Evolutionary conservation across 2,329 filamentous ascomycete genomes (phyloP).

Genomic region (Apiospora phragmitis): DNA sequence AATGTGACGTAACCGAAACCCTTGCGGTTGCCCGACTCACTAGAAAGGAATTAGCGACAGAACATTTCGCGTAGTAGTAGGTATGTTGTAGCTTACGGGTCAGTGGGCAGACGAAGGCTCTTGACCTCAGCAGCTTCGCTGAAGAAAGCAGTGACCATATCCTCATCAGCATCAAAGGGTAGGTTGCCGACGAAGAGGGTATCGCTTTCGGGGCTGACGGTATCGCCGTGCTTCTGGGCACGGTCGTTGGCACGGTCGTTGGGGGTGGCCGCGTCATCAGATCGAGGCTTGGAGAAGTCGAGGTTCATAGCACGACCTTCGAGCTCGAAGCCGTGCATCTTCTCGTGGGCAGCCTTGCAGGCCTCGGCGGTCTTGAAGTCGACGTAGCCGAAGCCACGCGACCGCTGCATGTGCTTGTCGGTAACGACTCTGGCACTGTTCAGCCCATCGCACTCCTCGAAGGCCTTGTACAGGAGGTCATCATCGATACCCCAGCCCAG

Average conservation of each 20-base stretch:
- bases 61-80: constrained; percentile 13
- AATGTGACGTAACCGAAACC: constrained; percentile 93
- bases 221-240: constrained; percentile 73
- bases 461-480: constrained; percentile 76
- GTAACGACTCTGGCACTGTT: constrained; percentile 77
- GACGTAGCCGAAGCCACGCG: constrained; percentile 92
- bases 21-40: constrained; percentile 81
- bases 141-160: constrained; percentile 74
- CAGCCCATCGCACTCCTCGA: constrained; percentile 76
- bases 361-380: constrained; percentile 72
- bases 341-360: constrained; percentile 71
- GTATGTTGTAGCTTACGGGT: constrained; percentile 55
- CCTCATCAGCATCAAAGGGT: constrained; percentile 79
- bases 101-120: constrained; percentile 84
- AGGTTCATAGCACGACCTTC: constrained; percentile 76
- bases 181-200: constrained; percentile 93
- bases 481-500: constrained; percentile 91
- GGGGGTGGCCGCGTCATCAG: constrained; percentile 49
- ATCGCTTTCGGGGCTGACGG: constrained; percentile 75
- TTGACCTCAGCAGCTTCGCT: constrained; percentile 68
- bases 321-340: constrained; percentile 73
- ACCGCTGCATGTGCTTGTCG: constrained; percentile 77
- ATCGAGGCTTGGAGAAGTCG: constrained; percentile 72
- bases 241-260: constrained; percentile 63
- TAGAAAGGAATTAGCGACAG: constrained; percentile 34